Evolutionary conservation across 2,329 filamentous ascomycete species (phyloP).

Genomic region (Aspergillus japonicus): DNA sequence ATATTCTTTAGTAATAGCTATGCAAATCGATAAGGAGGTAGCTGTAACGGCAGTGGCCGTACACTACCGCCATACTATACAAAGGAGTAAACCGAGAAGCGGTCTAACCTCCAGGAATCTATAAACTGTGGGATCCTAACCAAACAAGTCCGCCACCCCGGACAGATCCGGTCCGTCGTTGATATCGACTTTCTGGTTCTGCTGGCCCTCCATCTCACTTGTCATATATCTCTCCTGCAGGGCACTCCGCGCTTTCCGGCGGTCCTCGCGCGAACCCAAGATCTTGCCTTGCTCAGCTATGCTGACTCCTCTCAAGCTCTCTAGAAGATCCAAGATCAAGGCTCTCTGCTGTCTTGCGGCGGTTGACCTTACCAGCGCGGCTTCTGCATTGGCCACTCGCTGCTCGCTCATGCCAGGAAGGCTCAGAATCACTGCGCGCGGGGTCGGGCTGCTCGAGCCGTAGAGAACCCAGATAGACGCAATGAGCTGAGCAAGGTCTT

Average conservation of each 20-base stretch:
- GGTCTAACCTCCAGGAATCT: background rate
- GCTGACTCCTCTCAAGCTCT: constrained; percentile 83
- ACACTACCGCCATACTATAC: constrained; percentile 20
- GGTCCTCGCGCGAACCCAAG: constrained; percentile 42
- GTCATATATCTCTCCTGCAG: constrained; percentile 47
- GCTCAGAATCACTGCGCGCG: constrained; percentile 71
- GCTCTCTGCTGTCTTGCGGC: constrained; percentile 73
- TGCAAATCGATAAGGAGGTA: constrained; percentile 6
- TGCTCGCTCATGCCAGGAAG: constrained; percentile 72
- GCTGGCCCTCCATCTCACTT: constrained; percentile 42
- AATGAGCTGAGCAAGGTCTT: constrained; percentile 84
- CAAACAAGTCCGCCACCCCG: constrained; percentile 56
- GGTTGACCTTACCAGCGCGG: constrained; percentile 56
- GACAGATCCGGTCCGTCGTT: constrained; percentile 52
- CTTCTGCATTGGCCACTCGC: constrained; percentile 65
- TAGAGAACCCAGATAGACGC: constrained; percentile 81
- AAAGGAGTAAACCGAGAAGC: constrained; percentile 6
- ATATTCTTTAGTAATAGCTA: constrained; percentile 5
- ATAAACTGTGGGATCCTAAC: constrained; percentile 26
- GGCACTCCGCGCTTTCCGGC: constrained; percentile 43
- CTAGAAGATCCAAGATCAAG: constrained; percentile 78
- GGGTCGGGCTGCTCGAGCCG: constrained; percentile 65
- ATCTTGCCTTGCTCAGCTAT: constrained; percentile 93
- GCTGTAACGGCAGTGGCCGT: background rate
- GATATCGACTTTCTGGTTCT: constrained; percentile 42